Percentiles rank a stretch among this genome's conserved stretches.
phyloP scores from a whole-genome alignment of 208 protist genomes.

The Willaertia magna region DNA sequence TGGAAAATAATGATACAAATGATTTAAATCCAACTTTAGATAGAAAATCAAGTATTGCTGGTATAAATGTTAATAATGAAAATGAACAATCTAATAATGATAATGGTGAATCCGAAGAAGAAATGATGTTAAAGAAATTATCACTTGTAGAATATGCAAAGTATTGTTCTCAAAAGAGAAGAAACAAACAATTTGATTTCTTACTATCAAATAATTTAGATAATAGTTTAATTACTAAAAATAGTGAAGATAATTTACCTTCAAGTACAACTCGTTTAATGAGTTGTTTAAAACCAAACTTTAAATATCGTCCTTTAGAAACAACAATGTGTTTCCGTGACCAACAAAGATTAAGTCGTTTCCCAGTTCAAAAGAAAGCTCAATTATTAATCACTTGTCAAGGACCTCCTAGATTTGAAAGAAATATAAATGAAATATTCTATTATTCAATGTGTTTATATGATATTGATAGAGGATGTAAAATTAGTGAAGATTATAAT shows the following conservation, averaged over 20 bases:
- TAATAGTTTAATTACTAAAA: not conserved
- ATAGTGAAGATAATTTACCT: not conserved
- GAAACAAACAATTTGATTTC: not conserved
- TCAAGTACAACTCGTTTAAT: not conserved
- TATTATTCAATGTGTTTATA: not conserved
- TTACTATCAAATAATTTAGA: not conserved
- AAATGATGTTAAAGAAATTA: not conserved
- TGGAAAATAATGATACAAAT: not conserved
- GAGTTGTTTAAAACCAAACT: not conserved
- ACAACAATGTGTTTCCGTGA: not conserved
- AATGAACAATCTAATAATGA: not conserved
- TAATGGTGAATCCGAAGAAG: too few relatives aligned
- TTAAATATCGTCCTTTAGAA: not conserved
- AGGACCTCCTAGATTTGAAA: not conserved
- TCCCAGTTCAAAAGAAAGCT: not conserved
- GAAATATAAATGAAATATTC: not conserved
- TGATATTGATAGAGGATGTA: not conserved
- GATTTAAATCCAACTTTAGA: not conserved
- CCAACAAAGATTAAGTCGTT: not conserved
- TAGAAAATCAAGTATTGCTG: not conserved
- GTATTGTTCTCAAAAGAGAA: not conserved
- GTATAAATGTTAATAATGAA: too few relatives aligned
- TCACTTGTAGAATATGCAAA: not conserved
- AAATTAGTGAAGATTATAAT: not conserved
- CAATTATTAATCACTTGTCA: not conserved